Conservation (phyloP, 1,284 basidiomycete genomes). For the Heliocybe sulcata region DNA sequence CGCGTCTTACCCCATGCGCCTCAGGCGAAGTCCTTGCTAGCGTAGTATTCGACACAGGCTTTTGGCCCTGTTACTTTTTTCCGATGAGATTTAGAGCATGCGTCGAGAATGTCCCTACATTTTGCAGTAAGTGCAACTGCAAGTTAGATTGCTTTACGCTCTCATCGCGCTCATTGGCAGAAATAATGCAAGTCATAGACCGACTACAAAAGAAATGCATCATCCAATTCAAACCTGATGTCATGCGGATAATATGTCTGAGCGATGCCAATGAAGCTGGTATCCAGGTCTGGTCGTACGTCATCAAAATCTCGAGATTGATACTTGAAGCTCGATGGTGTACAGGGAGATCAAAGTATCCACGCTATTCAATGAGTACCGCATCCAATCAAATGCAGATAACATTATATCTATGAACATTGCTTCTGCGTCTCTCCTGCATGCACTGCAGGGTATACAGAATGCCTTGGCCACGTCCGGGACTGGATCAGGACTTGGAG, state of each 20-base stretch:
- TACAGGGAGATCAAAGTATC: constrained; percentile 53
- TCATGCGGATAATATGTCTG: constrained; percentile 81
- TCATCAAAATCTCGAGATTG: constrained; percentile 11
- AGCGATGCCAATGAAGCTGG: constrained; percentile 77
- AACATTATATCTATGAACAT: constrained; percentile 79
- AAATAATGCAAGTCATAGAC: constrained; percentile 71
- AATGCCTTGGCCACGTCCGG: constrained; percentile 25
- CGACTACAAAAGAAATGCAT: constrained; percentile 81
- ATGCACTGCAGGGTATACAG: constrained; percentile 54
- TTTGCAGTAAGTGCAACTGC: neutral
- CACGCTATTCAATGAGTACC: constrained; percentile 76
- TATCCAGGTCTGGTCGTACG: constrained; percentile 90
- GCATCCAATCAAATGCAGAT: constrained; percentile 81
- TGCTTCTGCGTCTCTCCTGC: constrained; percentile 68
- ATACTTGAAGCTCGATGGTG: constrained; percentile 1
- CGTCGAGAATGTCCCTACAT: neutral
- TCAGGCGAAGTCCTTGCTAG: too few relatives aligned
- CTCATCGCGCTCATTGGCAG: constrained; percentile 25
- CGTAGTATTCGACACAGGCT: too few relatives aligned
- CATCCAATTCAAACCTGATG: constrained; percentile 70
- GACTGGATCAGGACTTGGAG: constrained; percentile 23
- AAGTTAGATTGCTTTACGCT: neutral
- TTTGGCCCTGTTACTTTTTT: neutral
- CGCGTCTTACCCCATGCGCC: neutral
- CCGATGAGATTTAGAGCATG: constrained; percentile 1